These are phyloP conservation scores for Chaetomiaceae sp. DNA, from an alignment of 2,329 filamentous ascomycete species.

Conservation along the genomic window DNA sequence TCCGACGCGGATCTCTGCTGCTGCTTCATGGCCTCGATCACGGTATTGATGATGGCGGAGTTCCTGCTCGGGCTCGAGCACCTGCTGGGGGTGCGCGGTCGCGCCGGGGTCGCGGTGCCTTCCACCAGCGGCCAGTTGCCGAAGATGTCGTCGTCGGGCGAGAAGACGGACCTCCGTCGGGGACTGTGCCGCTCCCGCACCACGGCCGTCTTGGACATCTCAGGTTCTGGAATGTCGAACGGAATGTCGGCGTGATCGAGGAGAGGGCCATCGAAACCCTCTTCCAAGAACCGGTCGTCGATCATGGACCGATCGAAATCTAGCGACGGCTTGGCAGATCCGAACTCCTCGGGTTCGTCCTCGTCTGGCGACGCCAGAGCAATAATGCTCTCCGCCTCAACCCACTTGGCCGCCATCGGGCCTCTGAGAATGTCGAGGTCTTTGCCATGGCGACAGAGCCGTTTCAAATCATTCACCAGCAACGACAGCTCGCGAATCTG, in stretches of 20 bases:
- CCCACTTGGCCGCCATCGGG: constrained; percentile 58
- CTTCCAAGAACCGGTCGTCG: constrained; percentile 41
- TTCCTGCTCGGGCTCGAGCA: constrained; percentile 27
- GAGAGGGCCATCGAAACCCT: constrained; percentile 42
- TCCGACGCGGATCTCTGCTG: constrained; percentile 41
- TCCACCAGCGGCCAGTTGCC: constrained; percentile 41
- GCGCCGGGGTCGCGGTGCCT: constrained; percentile 30
- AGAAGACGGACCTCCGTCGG: constrained; percentile 56
- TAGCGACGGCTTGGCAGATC: constrained; percentile 20
- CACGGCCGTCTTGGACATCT: constrained; percentile 45
- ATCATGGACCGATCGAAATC: constrained; percentile 37
- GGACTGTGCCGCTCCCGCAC: constrained; percentile 48
- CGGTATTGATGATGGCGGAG: constrained; percentile 50
- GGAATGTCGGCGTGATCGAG: constrained; percentile 39
- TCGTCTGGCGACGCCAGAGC: constrained; percentile 69
- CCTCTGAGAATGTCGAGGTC: constrained; percentile 61
- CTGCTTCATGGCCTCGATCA: constrained; percentile 58
- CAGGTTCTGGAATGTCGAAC: constrained; percentile 37
- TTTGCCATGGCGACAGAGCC: constrained; percentile 63
- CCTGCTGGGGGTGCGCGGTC: constrained; percentile 37
- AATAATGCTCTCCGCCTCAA: constrained; percentile 81
- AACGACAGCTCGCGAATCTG: constrained; percentile 75
- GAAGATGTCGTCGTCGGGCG: constrained; percentile 61
- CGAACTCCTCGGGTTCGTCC: constrained; percentile 41
- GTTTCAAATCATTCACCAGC: constrained; percentile 76